phyloP scores from a whole-genome alignment of 208 protist species.

The Acanthamoeba polyphaga region DNA sequence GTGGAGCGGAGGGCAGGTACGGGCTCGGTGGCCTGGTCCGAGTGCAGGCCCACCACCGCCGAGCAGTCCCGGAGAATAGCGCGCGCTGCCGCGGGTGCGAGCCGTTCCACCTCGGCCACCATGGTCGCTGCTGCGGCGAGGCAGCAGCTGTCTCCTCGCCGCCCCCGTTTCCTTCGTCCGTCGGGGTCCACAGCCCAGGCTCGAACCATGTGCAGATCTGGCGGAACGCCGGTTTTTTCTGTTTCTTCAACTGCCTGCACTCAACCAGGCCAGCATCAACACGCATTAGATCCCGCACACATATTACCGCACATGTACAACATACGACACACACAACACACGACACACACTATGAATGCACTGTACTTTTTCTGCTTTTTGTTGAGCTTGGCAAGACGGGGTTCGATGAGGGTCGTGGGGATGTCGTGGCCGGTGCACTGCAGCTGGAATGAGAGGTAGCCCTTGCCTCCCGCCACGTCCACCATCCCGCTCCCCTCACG shows the following conservation, averaged over 20 bases:
- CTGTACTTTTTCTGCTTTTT: background rate
- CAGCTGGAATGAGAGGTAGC: slow-evolving; percentile 51
- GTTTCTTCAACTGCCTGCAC: background rate
- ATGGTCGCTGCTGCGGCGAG: too few relatives aligned
- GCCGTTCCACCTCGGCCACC: background rate
- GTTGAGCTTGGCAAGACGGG: background rate
- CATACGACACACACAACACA: background rate
- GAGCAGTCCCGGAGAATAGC: slow-evolving; percentile 3
- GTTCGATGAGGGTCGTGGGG: slow-evolving; percentile 37
- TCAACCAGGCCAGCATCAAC: too few relatives aligned
- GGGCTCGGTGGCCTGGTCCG: slow-evolving; percentile 56
- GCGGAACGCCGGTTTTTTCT: background rate
- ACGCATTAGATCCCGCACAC: too few relatives aligned
- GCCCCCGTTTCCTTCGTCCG: background rate
- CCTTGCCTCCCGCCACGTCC: slow-evolving; percentile 65
- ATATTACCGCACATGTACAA: background rate
- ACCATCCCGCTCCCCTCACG: slow-evolving; percentile 33
- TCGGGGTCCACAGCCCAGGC: background rate
- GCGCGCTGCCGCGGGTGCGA: too few relatives aligned
- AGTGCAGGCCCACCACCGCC: slow-evolving; percentile 17
- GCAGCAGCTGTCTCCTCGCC: background rate
- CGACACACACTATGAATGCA: too few relatives aligned
- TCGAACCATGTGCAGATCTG: slow-evolving; percentile 25
- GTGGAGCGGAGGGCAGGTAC: background rate
- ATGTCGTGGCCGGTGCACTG: slow-evolving; percentile 4